Evolutionary conservation across 2,329 filamentous ascomycete species (phyloP).

Genomic region (Phyllosticta citriasiana): DNA sequence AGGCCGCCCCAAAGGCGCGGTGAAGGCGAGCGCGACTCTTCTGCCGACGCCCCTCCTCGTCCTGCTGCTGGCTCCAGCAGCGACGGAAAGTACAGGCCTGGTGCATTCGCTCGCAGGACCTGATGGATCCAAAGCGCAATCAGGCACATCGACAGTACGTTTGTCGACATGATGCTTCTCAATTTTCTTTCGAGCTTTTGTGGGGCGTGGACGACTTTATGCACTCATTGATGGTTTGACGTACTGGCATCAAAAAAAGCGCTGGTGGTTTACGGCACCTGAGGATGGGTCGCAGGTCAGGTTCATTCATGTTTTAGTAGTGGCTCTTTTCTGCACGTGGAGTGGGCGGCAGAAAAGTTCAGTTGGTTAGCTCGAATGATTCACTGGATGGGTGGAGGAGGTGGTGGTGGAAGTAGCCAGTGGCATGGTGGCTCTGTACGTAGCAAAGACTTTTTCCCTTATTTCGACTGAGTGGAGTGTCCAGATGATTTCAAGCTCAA

Average conservation of each 20-base stretch:
- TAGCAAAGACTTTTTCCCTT: not conserved
- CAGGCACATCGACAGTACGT: too few species aligned
- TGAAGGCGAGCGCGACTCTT: constrained; percentile 11
- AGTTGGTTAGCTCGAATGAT: not conserved
- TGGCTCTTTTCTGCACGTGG: not conserved
- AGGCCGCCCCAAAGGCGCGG: constrained; percentile 10
- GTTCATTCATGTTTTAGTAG: not conserved
- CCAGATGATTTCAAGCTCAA: not conserved
- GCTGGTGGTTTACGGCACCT: not conserved
- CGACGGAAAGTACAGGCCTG: constrained; percentile 32
- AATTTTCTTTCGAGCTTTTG: not conserved
- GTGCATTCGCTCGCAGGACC: constrained; percentile 19
- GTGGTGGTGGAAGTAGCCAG: not conserved
- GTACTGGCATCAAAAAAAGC: not conserved
- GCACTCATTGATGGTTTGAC: not conserved
- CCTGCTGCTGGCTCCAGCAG: constrained; percentile 14
- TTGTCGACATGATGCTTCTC: too few species aligned
- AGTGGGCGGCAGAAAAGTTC: not conserved
- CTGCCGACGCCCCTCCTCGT: constrained; percentile 4
- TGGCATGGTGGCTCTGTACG: not conserved
- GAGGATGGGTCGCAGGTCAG: not conserved
- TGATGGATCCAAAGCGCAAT: not conserved
- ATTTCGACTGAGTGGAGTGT: not conserved
- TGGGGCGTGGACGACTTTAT: not conserved
- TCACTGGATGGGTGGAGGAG: not conserved